These are phyloP conservation scores for Verbascum thapsus DNA, from an alignment of 257 asterid genomes.

Conservation along the genomic window DNA sequence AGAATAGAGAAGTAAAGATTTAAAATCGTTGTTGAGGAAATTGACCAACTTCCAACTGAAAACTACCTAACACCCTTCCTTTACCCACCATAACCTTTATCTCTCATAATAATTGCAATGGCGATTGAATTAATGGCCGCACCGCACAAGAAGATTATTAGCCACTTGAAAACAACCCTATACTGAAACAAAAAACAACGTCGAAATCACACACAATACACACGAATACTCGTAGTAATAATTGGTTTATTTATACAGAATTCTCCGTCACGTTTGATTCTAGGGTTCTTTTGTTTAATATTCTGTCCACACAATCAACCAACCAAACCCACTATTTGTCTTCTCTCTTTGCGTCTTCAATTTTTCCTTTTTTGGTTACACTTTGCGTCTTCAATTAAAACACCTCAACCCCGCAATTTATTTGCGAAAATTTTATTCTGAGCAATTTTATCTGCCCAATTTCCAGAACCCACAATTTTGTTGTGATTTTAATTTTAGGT, in stretches of 20 bases:
- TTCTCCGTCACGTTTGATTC: conserved; percentile 43
- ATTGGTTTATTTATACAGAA: conserved; percentile 23
- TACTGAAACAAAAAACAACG: conserved; percentile 22
- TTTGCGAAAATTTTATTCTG: conserved; percentile 29
- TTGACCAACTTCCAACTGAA: conserved; percentile 55
- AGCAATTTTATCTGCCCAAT: conserved; percentile 17
- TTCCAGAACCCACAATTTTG: conserved; percentile 7
- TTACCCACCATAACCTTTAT: conserved; percentile 28
- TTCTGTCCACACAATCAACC: conserved; percentile 35
- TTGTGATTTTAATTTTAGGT: conserved; percentile 30
- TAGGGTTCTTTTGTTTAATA: conserved; percentile 26
- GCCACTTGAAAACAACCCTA: conserved; percentile 17
- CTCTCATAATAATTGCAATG: conserved; percentile 8
- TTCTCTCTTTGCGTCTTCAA: conserved; percentile 29
- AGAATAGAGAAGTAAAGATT: background rate
- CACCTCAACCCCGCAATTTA: conserved; percentile 1
- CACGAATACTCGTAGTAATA: conserved; percentile 6
- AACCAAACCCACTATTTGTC: conserved; percentile 33
- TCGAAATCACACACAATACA: conserved; percentile 15
- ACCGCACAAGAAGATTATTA: conserved; percentile 22
- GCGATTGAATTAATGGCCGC: conserved; percentile 31
- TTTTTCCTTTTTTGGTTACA: no score
- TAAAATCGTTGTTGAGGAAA: conserved; percentile 23
- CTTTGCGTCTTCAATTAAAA: conserved; percentile 26
- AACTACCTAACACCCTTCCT: conserved; percentile 43